These are phyloP conservation scores for Immersiella caudata DNA, from an alignment of 495 filamentous ascomycete species.

Conservation along the genomic window DNA sequence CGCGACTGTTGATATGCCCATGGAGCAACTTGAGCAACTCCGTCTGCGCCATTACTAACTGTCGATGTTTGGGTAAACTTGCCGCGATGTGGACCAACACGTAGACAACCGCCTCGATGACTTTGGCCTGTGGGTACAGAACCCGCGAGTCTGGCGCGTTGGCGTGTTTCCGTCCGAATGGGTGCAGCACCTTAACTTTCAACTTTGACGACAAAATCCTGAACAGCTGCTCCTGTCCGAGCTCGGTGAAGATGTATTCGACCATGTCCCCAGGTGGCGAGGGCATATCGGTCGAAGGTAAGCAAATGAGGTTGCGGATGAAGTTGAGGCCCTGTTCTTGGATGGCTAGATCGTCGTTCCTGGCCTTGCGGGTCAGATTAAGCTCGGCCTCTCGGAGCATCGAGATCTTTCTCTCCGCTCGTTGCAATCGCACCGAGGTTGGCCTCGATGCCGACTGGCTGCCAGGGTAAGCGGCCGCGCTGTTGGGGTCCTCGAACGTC, in stretches of 20 bases:
- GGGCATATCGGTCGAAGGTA: slow-evolving; percentile 6
- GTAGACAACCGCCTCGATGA: slow-evolving; percentile 72
- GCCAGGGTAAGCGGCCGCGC: slow-evolving; percentile 27
- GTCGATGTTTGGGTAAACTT: slow-evolving; percentile 72
- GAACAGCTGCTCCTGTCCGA: slow-evolving; percentile 78
- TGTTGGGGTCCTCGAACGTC: slow-evolving; percentile 33
- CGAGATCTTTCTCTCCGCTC: slow-evolving; percentile 54
- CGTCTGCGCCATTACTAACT: slow-evolving; percentile 59
- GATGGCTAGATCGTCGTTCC: slow-evolving; percentile 77
- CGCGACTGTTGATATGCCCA: slow-evolving; percentile 70
- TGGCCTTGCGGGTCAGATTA: slow-evolving; percentile 59
- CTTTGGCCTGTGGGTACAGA: slow-evolving; percentile 65
- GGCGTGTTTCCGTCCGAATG: slow-evolving; percentile 39
- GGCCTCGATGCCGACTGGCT: not conserved
- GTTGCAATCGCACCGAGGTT: slow-evolving; percentile 37
- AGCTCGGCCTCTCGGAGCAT: slow-evolving; percentile 58
- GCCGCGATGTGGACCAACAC: slow-evolving; percentile 86
- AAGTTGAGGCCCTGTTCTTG: slow-evolving; percentile 90
- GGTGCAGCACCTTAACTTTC: slow-evolving; percentile 55
- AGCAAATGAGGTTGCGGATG: slow-evolving; percentile 82
- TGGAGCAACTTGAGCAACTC: slow-evolving; percentile 65
- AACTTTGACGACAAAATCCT: slow-evolving; percentile 75
- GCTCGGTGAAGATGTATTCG: slow-evolving; percentile 72
- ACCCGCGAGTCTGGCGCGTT: slow-evolving; percentile 40
- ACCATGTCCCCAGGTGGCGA: slow-evolving; percentile 66